Percentiles rank a stretch among this genome's conserved stretches.
These are phyloP conservation scores for Paramyrothecium sp. DNA, from an alignment of 2,329 filamentous ascomycete species.

Conservation along the genomic window DNA sequence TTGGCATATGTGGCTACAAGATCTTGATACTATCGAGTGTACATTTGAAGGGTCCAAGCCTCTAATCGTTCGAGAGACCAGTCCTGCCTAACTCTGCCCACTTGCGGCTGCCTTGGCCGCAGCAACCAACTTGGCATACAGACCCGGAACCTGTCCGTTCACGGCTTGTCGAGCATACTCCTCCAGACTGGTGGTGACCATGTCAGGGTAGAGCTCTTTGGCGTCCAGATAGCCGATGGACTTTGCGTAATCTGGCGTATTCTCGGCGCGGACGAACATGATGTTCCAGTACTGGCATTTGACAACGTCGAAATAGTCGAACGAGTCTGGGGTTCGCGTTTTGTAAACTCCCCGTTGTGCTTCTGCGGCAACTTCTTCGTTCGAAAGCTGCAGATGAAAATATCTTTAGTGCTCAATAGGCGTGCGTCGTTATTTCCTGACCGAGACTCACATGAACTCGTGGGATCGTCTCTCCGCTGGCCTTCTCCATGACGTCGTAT, in stretches of 20 bases:
- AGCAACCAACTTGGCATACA: no score
- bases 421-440: no score
- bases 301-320: conserved; percentile 19
- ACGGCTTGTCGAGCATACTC: background rate
- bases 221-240: conserved; percentile 53
- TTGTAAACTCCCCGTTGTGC: background rate
- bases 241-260: conserved; percentile 48
- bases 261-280: conserved; percentile 49
- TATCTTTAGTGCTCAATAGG: background rate
- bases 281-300: conserved; percentile 35
- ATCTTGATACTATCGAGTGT: no score
- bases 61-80: no score
- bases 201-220: conserved; percentile 53
- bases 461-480: conserved; percentile 45
- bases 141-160: background rate
- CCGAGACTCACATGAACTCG: conserved; percentile 3
- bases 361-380: no score
- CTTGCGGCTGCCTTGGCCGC: no score
- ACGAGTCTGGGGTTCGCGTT: background rate
- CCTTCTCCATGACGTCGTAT: conserved; percentile 40
- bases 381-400: no score
- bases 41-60: no score
- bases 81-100: no score
- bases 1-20: no score
- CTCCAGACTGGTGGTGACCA: conserved; percentile 21